Base-by-base conservation (phyloP, 805 yeast species). In the Peterozyma toletana region DNA sequence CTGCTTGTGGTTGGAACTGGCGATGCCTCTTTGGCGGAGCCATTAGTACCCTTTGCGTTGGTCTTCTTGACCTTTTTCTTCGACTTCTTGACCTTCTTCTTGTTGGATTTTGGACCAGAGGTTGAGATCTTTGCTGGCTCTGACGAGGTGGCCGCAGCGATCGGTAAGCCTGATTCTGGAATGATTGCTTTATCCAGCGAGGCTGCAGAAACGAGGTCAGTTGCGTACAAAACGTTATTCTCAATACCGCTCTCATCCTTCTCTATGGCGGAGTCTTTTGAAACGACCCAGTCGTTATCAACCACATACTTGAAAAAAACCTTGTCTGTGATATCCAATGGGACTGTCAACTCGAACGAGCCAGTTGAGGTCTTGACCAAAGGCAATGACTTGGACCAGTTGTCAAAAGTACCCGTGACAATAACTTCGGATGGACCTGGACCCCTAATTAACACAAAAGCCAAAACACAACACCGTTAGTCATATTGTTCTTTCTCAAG, bases 371-470 rank as follows among this genome's bases (percentile, higher is more conserved):
- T 71, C 51, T 75, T 71, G 38, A 73, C 67, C 29, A 79, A 64
- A 16, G 69, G 70, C 44, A 67, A 63, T 2, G 73, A 58, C 52
- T 77, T 66, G 35, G 71, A 50, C 85, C 85, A 79, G 52, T 75
- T 59, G 55, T 76, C 82, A 56, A 77, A 77, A 35, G 75, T 64
- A 40, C 85, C 85, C 31, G 84, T 78, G 49, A 79, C 79, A 47
- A 77, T 62, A 43, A 79, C 82, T 31, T 53, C 48, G 13, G 41
- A 21, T 6, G 70, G 64, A 33, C 66, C 67, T 11, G 63, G 42
- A 11, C 64, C 64, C 65, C 66, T 62, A 36, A 21, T 21, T 21
- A 21, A 5, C 27, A 21, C 7, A 21, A 21, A 21, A 21, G 4
- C 7, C 27, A 21, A 7, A 21, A 21, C 4, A 21, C 4, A 21